phyloP scores from a whole-genome alignment of 129 eudicot genomes.

The Erigeron canadensis region DNA sequence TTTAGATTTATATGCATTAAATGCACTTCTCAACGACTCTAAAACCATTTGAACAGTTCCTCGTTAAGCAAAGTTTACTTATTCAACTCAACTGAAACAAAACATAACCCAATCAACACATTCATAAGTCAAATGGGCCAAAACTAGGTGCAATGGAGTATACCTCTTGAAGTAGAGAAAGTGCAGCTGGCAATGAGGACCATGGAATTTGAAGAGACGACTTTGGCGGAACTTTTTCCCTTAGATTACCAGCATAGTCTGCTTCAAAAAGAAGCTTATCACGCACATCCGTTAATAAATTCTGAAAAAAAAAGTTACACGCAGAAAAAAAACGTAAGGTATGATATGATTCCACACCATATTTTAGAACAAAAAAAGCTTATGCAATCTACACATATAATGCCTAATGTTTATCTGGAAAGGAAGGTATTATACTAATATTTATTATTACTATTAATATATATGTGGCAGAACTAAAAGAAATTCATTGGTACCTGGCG shows the following conservation, averaged over 20 bases:
- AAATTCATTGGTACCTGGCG: conserved; percentile 62
- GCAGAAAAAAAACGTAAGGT: conserved; percentile 4
- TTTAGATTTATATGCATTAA: background rate
- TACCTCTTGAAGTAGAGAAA: conserved; percentile 99
- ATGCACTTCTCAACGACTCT: background rate
- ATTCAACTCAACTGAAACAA: background rate
- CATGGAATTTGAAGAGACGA: conserved; percentile 89
- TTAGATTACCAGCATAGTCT: conserved; percentile 88
- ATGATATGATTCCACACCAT: background rate
- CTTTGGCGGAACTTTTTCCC: conserved; percentile 77
- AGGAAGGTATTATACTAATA: background rate
- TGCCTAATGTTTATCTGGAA: background rate
- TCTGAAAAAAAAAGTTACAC: conserved; percentile 43
- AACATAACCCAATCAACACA: background rate
- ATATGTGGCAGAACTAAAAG: background rate
- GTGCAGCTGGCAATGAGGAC: conserved; percentile 98
- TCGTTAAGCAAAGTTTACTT: background rate
- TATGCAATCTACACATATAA: background rate
- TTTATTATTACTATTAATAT: background rate
- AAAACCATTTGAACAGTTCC: background rate
- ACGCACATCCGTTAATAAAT: conserved; percentile 86
- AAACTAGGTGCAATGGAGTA: conserved; percentile 7
- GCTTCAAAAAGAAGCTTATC: conserved; percentile 98
- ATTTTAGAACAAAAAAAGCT: background rate
- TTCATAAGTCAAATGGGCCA: background rate